Conservation (phyloP, 1,139 yeast species). For the Lodderomyces jiufengensis region DNA sequence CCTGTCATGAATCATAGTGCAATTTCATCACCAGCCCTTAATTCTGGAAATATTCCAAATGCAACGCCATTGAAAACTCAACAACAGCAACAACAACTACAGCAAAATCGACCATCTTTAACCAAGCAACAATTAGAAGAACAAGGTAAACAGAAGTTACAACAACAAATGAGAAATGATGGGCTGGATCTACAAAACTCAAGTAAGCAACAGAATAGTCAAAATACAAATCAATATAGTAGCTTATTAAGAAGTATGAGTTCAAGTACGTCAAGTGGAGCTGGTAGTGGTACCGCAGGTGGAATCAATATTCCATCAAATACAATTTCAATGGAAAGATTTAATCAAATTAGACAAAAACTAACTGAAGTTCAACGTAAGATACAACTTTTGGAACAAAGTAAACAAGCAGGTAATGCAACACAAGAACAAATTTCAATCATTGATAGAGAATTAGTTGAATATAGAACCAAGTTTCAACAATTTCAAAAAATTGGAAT, state of each 20-base stretch:
- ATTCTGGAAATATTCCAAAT: slow-evolving; percentile 9
- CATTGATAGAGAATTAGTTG: slow-evolving; percentile 37
- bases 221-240: slow-evolving; percentile 1
- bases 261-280: slow-evolving; percentile 8
- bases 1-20: slow-evolving; percentile 13
- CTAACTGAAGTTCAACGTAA: slow-evolving; percentile 45
- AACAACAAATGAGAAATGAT: slow-evolving; percentile 3
- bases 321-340: slow-evolving; percentile 39
- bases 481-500: slow-evolving; percentile 40
- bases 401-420: slow-evolving; percentile 22
- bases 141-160: slow-evolving; percentile 7
- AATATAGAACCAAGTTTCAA: slow-evolving; percentile 33
- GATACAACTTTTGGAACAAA: slow-evolving; percentile 27
- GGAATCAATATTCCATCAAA: slow-evolving; percentile 4
- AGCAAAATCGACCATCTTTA: slow-evolving; percentile 2
- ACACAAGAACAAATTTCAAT: slow-evolving; percentile 27
- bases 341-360: slow-evolving; percentile 38
- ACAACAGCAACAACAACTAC: slow-evolving; percentile 4
- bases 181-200: slow-evolving; percentile 3
- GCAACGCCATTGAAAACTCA: slow-evolving; percentile 8
- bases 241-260: slow-evolving; percentile 8
- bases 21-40: slow-evolving; percentile 11
- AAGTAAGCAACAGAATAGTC: slow-evolving; percentile 3
- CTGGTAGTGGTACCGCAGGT: slow-evolving; percentile 9
- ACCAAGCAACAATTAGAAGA: slow-evolving; percentile 9